Conservation (phyloP, 768 basidiomycete species). For the Porpolomopsis calyptriformis region DNA sequence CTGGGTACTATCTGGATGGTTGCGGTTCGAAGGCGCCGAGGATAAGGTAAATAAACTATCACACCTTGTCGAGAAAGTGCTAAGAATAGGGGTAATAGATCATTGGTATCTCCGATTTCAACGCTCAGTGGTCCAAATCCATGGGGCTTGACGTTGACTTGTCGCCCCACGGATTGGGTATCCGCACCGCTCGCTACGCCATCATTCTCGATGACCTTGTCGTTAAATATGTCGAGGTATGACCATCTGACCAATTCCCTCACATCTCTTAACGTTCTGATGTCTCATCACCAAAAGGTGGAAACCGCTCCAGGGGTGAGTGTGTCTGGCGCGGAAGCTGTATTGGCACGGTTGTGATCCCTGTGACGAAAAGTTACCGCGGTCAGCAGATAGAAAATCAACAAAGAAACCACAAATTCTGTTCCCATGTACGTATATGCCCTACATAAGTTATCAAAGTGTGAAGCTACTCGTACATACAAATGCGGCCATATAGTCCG, state of each 20-base stretch:
- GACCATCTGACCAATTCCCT: slow-evolving; percentile 12
- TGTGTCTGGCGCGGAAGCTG: slow-evolving; percentile 47
- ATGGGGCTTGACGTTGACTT: slow-evolving; percentile 50
- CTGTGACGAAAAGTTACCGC: too few species aligned
- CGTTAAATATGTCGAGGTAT: slow-evolving; percentile 53
- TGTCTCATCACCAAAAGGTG: slow-evolving; percentile 29
- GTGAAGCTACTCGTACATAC: too few species aligned
- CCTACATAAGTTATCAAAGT: too few species aligned
- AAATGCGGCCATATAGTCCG: too few species aligned
- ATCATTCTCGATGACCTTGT: slow-evolving; percentile 60
- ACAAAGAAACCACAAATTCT: too few species aligned
- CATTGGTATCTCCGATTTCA: slow-evolving; percentile 44
- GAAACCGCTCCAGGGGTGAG: slow-evolving; percentile 42
- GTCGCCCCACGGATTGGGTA: slow-evolving; percentile 36
- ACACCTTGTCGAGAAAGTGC: neutral
- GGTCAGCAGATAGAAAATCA: too few species aligned
- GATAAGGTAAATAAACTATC: slow-evolving; percentile 43
- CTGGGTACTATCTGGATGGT: slow-evolving; percentile 65
- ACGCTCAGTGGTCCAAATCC: slow-evolving; percentile 43
- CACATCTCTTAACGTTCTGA: slow-evolving; percentile 8
- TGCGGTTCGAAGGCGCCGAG: slow-evolving; percentile 40
- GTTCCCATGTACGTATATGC: too few species aligned
- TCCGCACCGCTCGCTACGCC: slow-evolving; percentile 52
- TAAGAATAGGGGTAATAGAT: slow-evolving; percentile 31
- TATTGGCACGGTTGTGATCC: slow-evolving; percentile 37